These are phyloP conservation scores for Podospora pseudocomata DNA, from an alignment of 495 filamentous ascomycete species.

Conservation along the genomic window DNA sequence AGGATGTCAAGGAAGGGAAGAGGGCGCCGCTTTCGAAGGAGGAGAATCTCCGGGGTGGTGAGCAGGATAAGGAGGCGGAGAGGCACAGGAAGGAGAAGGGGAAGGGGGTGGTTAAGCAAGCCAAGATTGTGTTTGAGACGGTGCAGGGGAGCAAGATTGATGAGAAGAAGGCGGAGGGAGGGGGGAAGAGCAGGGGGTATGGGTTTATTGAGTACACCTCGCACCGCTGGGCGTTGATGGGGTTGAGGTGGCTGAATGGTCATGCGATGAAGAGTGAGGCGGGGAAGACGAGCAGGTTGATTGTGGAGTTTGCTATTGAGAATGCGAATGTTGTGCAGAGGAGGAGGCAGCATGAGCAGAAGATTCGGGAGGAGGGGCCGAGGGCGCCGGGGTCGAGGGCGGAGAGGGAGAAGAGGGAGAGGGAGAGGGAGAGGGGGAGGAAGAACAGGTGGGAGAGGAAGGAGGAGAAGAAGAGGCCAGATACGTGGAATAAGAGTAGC, in stretches of 20 bases:
- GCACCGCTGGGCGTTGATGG: conserved; percentile 93
- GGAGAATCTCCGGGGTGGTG: conserved; percentile 71
- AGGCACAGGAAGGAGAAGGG: conserved; percentile 70
- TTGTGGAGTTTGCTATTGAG: conserved; percentile 98
- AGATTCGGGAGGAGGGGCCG: conserved; percentile 50
- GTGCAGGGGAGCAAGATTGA: conserved; percentile 73
- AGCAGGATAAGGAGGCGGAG: conserved; percentile 77
- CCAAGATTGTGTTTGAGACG: conserved; percentile 91
- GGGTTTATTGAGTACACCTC: conserved; percentile 97
- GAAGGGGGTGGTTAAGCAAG: conserved; percentile 91
- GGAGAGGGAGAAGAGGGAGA: not conserved
- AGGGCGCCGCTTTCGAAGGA: conserved; percentile 81
- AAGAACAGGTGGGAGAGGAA: conserved; percentile 8
- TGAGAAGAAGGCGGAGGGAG: conserved; percentile 52
- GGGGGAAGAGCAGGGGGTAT: conserved; percentile 83
- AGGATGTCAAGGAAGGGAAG: conserved; percentile 71
- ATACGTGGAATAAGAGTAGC: conserved; percentile 14
- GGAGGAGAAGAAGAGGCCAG: conserved; percentile 6
- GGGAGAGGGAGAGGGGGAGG: conserved; percentile 1
- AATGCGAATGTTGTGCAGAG: conserved; percentile 89
- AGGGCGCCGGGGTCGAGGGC: conserved; percentile 2
- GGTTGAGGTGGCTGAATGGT: conserved; percentile 87
- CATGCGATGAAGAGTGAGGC: conserved; percentile 55
- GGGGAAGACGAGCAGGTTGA: conserved; percentile 59
- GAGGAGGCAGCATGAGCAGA: conserved; percentile 67